Percentiles rank a stretch among this genome's conserved stretches.
These are phyloP conservation scores for Tylopilus subfusipes DNA, from an alignment of 768 basidiomycete species.

Conservation along the genomic window DNA sequence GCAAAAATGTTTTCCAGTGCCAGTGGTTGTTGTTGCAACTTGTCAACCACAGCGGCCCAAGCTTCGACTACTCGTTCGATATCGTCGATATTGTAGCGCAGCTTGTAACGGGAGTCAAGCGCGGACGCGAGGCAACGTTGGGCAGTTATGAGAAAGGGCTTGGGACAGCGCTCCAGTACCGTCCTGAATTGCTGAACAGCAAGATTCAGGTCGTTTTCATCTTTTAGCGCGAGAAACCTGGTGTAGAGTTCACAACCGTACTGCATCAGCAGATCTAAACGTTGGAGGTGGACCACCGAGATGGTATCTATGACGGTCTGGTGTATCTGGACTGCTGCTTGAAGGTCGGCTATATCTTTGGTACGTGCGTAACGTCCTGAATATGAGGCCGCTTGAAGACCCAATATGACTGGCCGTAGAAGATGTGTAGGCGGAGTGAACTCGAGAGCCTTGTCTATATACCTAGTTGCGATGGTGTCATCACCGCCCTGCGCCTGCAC, in stretches of 20 bases:
- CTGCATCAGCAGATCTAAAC: constrained; percentile 7
- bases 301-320: constrained; percentile 4
- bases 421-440: constrained; percentile 4
- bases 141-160: neutral
- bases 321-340: constrained; percentile 6
- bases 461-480: neutral
- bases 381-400: constrained; percentile 10
- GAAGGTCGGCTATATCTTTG: constrained; percentile 13
- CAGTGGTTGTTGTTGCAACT: neutral
- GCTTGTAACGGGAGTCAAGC: constrained; percentile 9
- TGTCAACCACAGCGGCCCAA: constrained; percentile 9
- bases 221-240: constrained; percentile 10
- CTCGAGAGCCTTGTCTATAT: constrained; percentile 10
- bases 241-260: constrained; percentile 19
- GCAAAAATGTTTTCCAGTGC: constrained; percentile 2
- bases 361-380: constrained; percentile 9
- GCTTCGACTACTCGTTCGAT: constrained; percentile 9
- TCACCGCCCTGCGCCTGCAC: neutral
- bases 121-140: constrained; percentile 5
- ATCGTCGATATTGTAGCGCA: constrained; percentile 14
- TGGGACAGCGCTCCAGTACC: constrained; percentile 4
- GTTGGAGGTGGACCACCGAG: constrained; percentile 11
- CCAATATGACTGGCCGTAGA: constrained; percentile 9
- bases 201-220: constrained; percentile 19
- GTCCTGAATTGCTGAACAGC: constrained; percentile 11